A percentile compares a stretch with the other conserved stretches of the same genome.
Evolutionary conservation across 306 rosid species (phyloP).

Genomic region (Glycine latifolia): DNA sequence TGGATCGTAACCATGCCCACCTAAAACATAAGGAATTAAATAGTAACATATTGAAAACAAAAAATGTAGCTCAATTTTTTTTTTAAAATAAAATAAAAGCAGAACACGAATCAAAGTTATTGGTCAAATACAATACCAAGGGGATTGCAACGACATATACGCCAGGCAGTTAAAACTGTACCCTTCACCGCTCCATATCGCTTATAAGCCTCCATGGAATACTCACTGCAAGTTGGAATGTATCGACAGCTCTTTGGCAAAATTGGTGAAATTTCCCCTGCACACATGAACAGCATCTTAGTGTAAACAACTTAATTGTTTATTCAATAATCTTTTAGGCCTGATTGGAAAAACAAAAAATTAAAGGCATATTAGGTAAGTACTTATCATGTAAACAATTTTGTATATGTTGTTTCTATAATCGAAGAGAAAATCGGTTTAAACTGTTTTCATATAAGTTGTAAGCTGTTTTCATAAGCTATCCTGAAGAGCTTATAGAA

Average conservation of each 20-base stretch:
- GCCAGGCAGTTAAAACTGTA: constrained; percentile 78
- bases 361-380: too few species aligned
- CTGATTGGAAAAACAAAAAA: too few species aligned
- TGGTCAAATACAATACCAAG: constrained; percentile 68
- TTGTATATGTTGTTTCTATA: too few species aligned
- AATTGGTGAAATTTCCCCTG: constrained; percentile 93
- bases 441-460: too few species aligned
- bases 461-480: too few species aligned
- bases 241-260: constrained; percentile 86
- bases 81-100: not conserved
- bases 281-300: constrained; percentile 13
- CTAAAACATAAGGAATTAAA: constrained; percentile 41
- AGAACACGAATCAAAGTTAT: not conserved
- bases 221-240: constrained; percentile 90
- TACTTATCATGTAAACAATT: too few species aligned
- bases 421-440: too few species aligned
- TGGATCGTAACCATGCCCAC: constrained; percentile 92
- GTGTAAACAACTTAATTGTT: not conserved
- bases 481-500: too few species aligned
- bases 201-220: constrained; percentile 96
- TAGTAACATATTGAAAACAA: not conserved
- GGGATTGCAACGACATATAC: constrained; percentile 93
- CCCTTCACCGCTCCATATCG: constrained; percentile 83
- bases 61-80: not conserved
- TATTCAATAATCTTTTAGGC: not conserved